Evolutionary conservation across 352 stramenopile genomes (phyloP).

Genomic region (Globisporangium cystogenes): DNA sequence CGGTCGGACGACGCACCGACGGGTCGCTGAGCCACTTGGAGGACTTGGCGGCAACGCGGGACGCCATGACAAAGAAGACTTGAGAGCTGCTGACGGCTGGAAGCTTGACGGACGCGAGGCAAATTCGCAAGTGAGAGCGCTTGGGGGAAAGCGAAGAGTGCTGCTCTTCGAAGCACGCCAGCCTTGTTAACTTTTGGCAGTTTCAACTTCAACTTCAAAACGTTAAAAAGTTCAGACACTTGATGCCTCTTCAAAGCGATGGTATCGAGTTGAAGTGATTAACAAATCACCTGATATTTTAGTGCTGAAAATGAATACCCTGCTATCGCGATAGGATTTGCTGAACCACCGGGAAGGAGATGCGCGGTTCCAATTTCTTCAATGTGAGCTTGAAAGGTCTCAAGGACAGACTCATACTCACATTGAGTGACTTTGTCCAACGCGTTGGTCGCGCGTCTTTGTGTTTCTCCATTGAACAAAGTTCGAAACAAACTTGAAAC

Average conservation of each 20-base stretch:
- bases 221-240: not conserved
- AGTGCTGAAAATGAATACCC: too few relatives aligned
- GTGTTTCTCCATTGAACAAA: too few relatives aligned
- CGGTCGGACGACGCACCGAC: slow-evolving; percentile 25
- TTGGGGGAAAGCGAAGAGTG: too few relatives aligned
- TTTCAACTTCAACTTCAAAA: slow-evolving; percentile 1
- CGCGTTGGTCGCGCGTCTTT: too few relatives aligned
- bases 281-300: not conserved
- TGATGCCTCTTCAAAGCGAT: not conserved
- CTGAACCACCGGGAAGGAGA: too few relatives aligned
- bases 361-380: too few relatives aligned
- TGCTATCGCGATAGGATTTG: too few relatives aligned
- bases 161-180: not conserved
- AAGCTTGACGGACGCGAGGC: too few relatives aligned
- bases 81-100: not conserved
- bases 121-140: not conserved
- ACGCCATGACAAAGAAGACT: slow-evolving; percentile 22
- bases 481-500: too few relatives aligned
- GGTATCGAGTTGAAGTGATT: not conserved
- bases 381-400: too few relatives aligned
- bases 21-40: slow-evolving; percentile 40
- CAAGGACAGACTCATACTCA: too few relatives aligned
- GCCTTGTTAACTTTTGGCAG: not conserved
- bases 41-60: slow-evolving; percentile 25
- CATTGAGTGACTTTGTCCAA: too few relatives aligned